phyloP scores from a whole-genome alignment of 257 asterid genomes.

The Euphrasia confusa region DNA sequence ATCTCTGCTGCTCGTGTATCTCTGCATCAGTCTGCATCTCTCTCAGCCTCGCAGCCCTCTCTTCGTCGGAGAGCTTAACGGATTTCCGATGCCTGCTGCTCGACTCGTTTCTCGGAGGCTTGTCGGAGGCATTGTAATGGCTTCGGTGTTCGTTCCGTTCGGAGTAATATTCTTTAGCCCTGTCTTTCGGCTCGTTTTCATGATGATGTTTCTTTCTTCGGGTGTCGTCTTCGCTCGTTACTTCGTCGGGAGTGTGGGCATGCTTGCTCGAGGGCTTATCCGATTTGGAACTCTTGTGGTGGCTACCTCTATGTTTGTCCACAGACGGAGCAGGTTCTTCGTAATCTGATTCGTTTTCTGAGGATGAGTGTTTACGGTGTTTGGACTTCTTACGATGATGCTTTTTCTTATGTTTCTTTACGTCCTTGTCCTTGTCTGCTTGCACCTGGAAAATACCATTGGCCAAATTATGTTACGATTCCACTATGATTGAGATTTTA shows the following conservation, averaged over 20 bases:
- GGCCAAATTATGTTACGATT: constrained; percentile 16
- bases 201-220: constrained; percentile 27
- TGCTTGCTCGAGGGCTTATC: constrained; percentile 27
- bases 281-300: constrained; percentile 30
- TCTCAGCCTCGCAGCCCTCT: constrained; percentile 74
- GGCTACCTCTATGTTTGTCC: constrained; percentile 34
- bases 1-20: constrained; percentile 82
- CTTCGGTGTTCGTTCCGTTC: constrained; percentile 24
- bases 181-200: no score
- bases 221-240: constrained; percentile 30
- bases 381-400: constrained; percentile 47
- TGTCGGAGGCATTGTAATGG: constrained; percentile 32
- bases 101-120: constrained; percentile 39
- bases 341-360: constrained; percentile 42
- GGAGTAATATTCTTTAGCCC: constrained; percentile 30
- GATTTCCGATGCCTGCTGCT: constrained; percentile 37
- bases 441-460: constrained; percentile 52
- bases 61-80: constrained; percentile 76
- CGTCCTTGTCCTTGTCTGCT: constrained; percentile 45
- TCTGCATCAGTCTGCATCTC: constrained; percentile 98
- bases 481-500: background rate
- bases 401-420: constrained; percentile 41
- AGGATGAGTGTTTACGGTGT: constrained; percentile 40
- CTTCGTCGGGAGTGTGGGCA: constrained; percentile 35
- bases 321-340: constrained; percentile 19